Percentiles rank a stretch among this genome's conserved stretches.
Evolutionary conservation across 2,329 filamentous ascomycete species (phyloP).

Genomic region (Arthrobotrys sphaeroides): DNA sequence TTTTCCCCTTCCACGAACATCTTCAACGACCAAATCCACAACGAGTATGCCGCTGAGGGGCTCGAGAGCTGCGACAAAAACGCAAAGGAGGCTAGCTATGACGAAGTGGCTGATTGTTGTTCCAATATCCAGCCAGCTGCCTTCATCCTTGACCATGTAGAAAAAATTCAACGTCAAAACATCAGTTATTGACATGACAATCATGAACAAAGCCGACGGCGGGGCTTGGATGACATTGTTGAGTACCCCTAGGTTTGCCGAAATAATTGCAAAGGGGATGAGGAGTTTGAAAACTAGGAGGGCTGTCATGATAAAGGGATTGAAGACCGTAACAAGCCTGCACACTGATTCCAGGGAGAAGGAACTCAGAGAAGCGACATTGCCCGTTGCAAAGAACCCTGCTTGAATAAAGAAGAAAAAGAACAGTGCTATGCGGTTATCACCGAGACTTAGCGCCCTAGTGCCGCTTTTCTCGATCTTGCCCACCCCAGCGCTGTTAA

Average conservation of each 20-base stretch:
- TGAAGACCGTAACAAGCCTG: slow-evolving; percentile 88
- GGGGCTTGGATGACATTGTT: slow-evolving; percentile 85
- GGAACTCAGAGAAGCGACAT: slow-evolving; percentile 90
- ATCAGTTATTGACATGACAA: slow-evolving; percentile 90
- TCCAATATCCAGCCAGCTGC: slow-evolving; percentile 96
- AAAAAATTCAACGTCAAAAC: slow-evolving; percentile 95
- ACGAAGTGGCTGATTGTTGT: slow-evolving; percentile 95
- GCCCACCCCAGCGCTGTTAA: neutral
- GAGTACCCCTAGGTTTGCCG: slow-evolving; percentile 90
- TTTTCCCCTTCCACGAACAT: slow-evolving; percentile 11
- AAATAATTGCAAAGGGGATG: slow-evolving; percentile 91
- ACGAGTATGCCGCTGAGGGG: slow-evolving; percentile 85
- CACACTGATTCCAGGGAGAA: slow-evolving; percentile 92
- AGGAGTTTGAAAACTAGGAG: slow-evolving; percentile 88
- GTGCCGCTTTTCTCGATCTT: slow-evolving; percentile 20
- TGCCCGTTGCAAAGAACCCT: slow-evolving; percentile 96
- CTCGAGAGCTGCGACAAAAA: slow-evolving; percentile 90
- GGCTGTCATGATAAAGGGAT: slow-evolving; percentile 89
- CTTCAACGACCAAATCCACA: slow-evolving; percentile 76
- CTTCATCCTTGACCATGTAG: slow-evolving; percentile 95
- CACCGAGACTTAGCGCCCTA: slow-evolving; percentile 75
- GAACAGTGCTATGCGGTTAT: slow-evolving; percentile 88
- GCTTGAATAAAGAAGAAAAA: slow-evolving; percentile 95
- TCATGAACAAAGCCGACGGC: slow-evolving; percentile 87
- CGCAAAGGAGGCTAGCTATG: slow-evolving; percentile 86